A percentile compares a stretch with the other conserved stretches of the same genome.
Conservation (phyloP, 805 yeast species). For the Yarrowia divulgata region DNA sequence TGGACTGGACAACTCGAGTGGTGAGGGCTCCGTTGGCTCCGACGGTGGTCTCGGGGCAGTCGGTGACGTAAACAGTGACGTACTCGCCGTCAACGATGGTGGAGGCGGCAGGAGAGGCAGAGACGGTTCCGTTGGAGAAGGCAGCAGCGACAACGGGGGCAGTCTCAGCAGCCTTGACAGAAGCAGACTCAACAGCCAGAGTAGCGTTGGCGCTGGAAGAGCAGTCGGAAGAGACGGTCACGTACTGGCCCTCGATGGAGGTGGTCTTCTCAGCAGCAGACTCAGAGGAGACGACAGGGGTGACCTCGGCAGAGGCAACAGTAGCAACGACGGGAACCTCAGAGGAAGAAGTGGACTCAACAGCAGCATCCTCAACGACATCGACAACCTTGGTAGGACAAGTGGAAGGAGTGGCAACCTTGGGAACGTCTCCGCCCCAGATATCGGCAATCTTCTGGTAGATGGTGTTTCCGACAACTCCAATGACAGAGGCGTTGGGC, state of each 20-base stretch:
- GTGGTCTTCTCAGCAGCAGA: not conserved
- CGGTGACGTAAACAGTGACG: slow-evolving; percentile 15
- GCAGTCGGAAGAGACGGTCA: slow-evolving; percentile 1
- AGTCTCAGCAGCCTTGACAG: not conserved
- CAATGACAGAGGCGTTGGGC: slow-evolving; percentile 12
- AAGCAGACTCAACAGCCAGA: not conserved
- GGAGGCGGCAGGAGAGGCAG: not conserved
- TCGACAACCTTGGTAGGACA: not conserved
- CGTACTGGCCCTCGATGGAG: not conserved
- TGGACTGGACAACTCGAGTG: not conserved
- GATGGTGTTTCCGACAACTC: slow-evolving; percentile 21
- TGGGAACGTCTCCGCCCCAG: slow-evolving; percentile 23
- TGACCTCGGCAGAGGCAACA: not conserved
- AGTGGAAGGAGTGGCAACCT: not conserved
- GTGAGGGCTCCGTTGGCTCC: not conserved
- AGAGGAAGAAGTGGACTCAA: not conserved
- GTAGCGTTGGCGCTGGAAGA: not conserved
- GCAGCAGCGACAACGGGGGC: not conserved
- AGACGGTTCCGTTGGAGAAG: not conserved
- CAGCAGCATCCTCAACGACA: not conserved
- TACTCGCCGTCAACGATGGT: slow-evolving; percentile 3
- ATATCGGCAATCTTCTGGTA: slow-evolving; percentile 20
- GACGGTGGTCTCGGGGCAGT: not conserved
- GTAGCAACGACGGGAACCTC: not conserved
- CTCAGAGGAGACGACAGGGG: not conserved